phyloP scores from a whole-genome alignment of 1,139 yeast genomes.

The Chernovozyma sophiae-reginae region DNA sequence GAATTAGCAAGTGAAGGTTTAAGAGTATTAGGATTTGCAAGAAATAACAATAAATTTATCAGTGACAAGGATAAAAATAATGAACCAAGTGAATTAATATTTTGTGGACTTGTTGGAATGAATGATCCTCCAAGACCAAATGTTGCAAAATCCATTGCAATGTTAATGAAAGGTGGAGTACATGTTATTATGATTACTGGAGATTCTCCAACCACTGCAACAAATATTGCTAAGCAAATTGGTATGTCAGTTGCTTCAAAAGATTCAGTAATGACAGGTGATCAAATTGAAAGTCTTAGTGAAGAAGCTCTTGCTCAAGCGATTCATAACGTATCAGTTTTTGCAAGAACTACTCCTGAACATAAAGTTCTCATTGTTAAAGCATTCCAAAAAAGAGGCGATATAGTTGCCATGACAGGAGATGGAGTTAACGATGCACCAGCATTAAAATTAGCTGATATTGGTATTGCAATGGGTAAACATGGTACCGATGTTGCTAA shows the following conservation, averaged over 20 bases:
- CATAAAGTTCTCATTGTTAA: slow-evolving; percentile 89
- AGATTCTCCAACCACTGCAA: slow-evolving; percentile 91
- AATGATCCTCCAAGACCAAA: slow-evolving; percentile 94
- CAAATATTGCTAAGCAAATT: slow-evolving; percentile 82
- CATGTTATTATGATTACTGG: slow-evolving; percentile 98
- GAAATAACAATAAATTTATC: slow-evolving; percentile 32
- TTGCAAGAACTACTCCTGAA: slow-evolving; percentile 96
- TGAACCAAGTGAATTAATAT: slow-evolving; percentile 57
- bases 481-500: slow-evolving; percentile 98
- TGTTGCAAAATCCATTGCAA: slow-evolving; percentile 66
- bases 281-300: slow-evolving; percentile 65
- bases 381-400: slow-evolving; percentile 89
- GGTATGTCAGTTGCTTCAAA: slow-evolving; percentile 79
- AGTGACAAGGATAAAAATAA: slow-evolving; percentile 24
- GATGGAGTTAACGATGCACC: slow-evolving; percentile 99
- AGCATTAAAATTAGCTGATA: slow-evolving; percentile 94
- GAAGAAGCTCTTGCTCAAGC: slow-evolving; percentile 69
- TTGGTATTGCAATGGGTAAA: slow-evolving; percentile 96
- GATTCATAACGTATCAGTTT: slow-evolving; percentile 79
- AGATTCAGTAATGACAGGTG: slow-evolving; percentile 77
- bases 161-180: slow-evolving; percentile 85
- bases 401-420: slow-evolving; percentile 98
- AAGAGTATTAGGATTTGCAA: slow-evolving; percentile 81
- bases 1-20: slow-evolving; percentile 77
- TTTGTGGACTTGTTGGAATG: slow-evolving; percentile 89